These are phyloP conservation scores for Ascomycota sp. DNA, from an alignment of 2,329 filamentous ascomycete species.

Conservation along the genomic window DNA sequence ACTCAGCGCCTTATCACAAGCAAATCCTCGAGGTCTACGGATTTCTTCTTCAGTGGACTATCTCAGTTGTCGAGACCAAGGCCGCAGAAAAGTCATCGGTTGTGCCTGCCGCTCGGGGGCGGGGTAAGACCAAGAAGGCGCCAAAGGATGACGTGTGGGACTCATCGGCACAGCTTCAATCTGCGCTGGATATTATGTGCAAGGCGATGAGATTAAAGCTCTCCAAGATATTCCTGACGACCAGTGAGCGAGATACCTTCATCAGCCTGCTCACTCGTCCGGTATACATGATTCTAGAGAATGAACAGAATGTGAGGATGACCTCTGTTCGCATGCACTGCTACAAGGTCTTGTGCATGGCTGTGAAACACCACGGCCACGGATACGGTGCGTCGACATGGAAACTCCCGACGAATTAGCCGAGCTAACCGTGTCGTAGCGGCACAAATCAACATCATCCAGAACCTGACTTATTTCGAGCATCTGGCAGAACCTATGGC, in stretches of 20 bases:
- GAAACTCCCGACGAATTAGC: no score
- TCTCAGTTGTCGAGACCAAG: constrained; percentile 83
- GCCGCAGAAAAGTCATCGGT: constrained; percentile 65
- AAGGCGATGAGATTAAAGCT: constrained; percentile 87
- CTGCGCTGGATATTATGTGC: constrained; percentile 79
- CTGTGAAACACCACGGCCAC: constrained; percentile 92
- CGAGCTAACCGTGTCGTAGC: constrained; percentile 26
- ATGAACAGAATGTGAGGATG: constrained; percentile 74
- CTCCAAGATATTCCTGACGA: constrained; percentile 81
- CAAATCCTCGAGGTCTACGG: constrained; percentile 80
- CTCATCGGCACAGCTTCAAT: constrained; percentile 66
- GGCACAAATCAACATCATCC: constrained; percentile 91
- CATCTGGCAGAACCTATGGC: constrained; percentile 98
- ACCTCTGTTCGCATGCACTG: constrained; percentile 84
- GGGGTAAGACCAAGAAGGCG: constrained; percentile 57
- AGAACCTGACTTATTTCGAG: constrained; percentile 94
- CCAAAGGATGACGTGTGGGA: constrained; percentile 72
- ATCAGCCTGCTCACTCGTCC: constrained; percentile 78
- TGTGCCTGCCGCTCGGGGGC: constrained; percentile 44
- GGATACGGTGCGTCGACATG: constrained; percentile 47
- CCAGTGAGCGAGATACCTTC: constrained; percentile 87
- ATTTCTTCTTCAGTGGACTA: constrained; percentile 84
- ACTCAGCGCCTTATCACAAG: constrained; percentile 68
- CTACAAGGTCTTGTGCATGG: constrained; percentile 90
- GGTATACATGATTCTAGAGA: constrained; percentile 84